A percentile compares a stretch with the other conserved stretches of the same genome.
phyloP scores from a whole-genome alignment of 768 basidiomycete species.

The Artomyces pyxidatus region DNA sequence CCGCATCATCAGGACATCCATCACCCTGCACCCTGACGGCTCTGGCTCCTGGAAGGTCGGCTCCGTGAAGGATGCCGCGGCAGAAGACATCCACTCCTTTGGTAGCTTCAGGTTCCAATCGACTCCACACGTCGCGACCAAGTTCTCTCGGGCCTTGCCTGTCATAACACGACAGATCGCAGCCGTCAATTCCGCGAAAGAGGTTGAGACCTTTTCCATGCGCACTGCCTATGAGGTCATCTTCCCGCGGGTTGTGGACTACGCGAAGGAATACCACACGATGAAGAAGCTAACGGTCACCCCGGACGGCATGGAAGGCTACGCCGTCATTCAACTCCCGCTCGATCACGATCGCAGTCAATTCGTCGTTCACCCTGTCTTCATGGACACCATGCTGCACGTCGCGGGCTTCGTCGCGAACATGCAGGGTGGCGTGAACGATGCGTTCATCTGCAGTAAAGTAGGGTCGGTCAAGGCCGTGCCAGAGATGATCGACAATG shows the following conservation, averaged over 20 bases:
- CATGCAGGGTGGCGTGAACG: conserved; percentile 37
- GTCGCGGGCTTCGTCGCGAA: conserved; percentile 66
- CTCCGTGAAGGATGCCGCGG: conserved; percentile 26
- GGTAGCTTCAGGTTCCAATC: conserved; percentile 38
- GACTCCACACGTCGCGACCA: conserved; percentile 23
- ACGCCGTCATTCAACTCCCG: conserved; percentile 41
- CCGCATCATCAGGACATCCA: conserved; percentile 30
- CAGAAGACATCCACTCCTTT: conserved; percentile 27
- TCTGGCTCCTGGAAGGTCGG: conserved; percentile 38
- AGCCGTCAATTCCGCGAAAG: conserved; percentile 18
- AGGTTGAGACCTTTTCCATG: conserved; percentile 41
- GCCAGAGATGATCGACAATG: conserved; percentile 32
- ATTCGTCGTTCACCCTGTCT: conserved; percentile 44
- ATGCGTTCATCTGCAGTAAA: conserved; percentile 57
- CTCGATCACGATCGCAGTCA: conserved; percentile 21
- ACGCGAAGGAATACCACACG: conserved; percentile 48
- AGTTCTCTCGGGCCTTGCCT: conserved; percentile 32
- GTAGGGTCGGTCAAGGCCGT: conserved; percentile 43
- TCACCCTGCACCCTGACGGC: conserved; percentile 29
- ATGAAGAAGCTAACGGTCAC: conserved; percentile 47
- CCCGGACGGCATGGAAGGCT: conserved; percentile 39
- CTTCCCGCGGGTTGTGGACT: conserved; percentile 62
- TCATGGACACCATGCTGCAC: conserved; percentile 62
- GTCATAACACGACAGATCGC: conserved; percentile 27
- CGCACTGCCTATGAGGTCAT: conserved; percentile 57